Conservation (phyloP, 192 early-diverging fungal species). For the Linnemannia schmuckeri region DNA sequence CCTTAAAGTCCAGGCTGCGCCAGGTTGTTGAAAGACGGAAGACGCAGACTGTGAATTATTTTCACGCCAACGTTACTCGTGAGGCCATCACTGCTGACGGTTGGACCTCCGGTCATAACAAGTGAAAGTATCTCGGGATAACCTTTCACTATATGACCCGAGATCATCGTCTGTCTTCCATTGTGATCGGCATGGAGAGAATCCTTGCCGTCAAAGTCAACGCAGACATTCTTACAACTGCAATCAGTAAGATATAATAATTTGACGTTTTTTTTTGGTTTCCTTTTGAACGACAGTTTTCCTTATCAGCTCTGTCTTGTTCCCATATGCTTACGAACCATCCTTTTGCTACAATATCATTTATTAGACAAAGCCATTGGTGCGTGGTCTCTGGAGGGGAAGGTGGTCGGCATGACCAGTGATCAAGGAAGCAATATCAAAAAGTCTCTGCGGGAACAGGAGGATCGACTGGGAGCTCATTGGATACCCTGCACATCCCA, state of each 20-base stretch:
- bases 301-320: no score
- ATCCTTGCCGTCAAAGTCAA: no score
- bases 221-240: neutral
- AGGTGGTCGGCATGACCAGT: neutral
- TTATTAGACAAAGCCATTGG: neutral
- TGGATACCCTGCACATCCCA: slow-evolving; percentile 2
- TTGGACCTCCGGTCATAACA: neutral
- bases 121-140: no score
- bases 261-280: neutral
- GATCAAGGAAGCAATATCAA: slow-evolving; percentile 3
- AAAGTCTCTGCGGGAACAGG: neutral
- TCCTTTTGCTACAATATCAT: neutral
- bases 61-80: neutral
- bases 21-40: neutral
- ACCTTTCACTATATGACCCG: no score
- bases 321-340: no score
- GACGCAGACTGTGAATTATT: neutral
- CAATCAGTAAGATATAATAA: neutral
- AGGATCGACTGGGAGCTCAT: neutral
- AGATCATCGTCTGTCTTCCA: no score
- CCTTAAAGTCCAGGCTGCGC: neutral
- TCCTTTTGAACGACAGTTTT: neutral
- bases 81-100: neutral
- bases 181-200: no score
- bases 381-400: neutral